Evolutionary conservation across 176 grass and related monocot species (phyloP).

Genomic region (Tillandsia fasciculata): DNA sequence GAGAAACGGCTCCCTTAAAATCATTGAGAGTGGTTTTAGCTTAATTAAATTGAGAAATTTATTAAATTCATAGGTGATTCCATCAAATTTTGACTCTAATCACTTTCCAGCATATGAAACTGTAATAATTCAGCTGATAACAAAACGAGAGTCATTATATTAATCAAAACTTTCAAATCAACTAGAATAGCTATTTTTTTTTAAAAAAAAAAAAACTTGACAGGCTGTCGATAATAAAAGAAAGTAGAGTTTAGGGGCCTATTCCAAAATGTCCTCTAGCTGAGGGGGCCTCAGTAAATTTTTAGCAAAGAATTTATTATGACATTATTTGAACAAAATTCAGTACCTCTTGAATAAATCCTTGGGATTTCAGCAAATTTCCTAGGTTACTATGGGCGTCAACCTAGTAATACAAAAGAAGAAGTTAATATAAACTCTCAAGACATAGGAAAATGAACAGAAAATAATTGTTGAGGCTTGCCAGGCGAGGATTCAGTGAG

Average conservation of each 20-base stretch:
- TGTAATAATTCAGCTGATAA: no score
- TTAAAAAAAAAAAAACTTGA: no score
- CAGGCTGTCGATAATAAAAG: not conserved
- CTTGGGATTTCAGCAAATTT: constrained; percentile 97
- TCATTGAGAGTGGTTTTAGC: no score
- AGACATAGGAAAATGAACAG: not conserved
- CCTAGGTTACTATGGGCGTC: constrained; percentile 98
- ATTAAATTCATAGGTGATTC: no score
- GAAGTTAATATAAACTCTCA: constrained; percentile 11
- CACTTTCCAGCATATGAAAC: no score
- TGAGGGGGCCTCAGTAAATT: not conserved
- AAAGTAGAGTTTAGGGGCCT: not conserved
- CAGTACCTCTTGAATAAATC: constrained; percentile 74
- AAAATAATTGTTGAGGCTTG: not conserved
- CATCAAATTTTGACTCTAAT: no score
- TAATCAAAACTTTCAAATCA: no score
- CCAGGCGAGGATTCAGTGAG: constrained; percentile 35
- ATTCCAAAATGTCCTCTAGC: no score
- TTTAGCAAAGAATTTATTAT: not conserved
- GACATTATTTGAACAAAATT: not conserved
- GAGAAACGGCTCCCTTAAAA: no score
- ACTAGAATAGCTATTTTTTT: no score
- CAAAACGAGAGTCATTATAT: no score
- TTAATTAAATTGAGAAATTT: no score
- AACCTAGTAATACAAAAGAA: constrained; percentile 46